phyloP scores from a whole-genome alignment of 768 basidiomycete species.

The Xanthoconium stramineum region DNA sequence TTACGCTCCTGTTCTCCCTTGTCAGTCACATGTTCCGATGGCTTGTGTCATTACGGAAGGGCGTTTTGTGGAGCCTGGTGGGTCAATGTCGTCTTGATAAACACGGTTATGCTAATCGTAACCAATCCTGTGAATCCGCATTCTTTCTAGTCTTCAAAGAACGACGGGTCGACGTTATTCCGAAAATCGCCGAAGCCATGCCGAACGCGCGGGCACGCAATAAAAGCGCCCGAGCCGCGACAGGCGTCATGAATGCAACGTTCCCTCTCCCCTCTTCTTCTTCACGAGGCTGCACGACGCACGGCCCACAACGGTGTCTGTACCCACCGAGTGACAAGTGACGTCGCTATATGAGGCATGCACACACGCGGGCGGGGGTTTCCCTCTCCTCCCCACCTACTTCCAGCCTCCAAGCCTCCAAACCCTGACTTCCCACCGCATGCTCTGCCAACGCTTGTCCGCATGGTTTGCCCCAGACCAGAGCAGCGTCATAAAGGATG shows the following conservation, averaged over 20 bases:
- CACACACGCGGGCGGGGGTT: neutral
- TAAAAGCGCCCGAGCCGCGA: constrained; percentile 5
- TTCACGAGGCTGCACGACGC: constrained; percentile 11
- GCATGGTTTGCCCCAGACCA: constrained; percentile 12
- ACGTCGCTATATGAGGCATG: constrained; percentile 15
- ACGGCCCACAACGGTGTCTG: neutral
- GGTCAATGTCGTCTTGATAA: neutral
- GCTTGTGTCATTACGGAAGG: no score
- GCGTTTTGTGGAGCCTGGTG: neutral
- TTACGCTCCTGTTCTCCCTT: constrained; percentile 29
- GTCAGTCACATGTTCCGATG: constrained; percentile 6
- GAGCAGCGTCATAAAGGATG: constrained; percentile 13
- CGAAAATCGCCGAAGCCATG: neutral
- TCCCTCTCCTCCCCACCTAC: neutral
- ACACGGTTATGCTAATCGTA: neutral
- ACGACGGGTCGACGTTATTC: neutral
- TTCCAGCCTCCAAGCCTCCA: no score
- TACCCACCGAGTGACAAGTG: constrained; percentile 4
- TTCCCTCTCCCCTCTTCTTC: neutral
- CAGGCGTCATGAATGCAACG: constrained; percentile 18
- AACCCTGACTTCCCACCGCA: neutral
- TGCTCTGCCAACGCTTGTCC: constrained; percentile 15
- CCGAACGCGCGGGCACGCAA: neutral
- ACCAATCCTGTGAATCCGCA: neutral
- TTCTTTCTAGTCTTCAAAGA: neutral